Conservation (phyloP, 2,329 filamentous ascomycete genomes). For the Fusarium aywerte region DNA sequence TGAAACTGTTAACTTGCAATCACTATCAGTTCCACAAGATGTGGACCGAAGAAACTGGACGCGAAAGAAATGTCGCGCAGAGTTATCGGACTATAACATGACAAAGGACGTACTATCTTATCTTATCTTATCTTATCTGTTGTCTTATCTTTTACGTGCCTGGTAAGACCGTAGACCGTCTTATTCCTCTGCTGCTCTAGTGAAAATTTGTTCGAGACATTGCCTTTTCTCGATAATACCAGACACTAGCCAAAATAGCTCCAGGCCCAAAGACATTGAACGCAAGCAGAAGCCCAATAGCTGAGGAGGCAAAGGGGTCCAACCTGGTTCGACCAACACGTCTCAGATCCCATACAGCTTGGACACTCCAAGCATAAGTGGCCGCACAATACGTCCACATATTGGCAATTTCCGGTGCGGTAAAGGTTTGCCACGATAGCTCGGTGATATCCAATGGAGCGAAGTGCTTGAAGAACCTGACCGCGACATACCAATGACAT, state of each 20-base stretch:
- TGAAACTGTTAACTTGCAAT: no score
- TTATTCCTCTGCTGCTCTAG: background rate
- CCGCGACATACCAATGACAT: background rate
- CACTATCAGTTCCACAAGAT: no score
- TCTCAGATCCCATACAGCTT: background rate
- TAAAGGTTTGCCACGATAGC: background rate
- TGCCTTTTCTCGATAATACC: background rate
- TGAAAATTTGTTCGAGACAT: background rate
- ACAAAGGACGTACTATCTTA: no score
- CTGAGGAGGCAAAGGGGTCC: background rate
- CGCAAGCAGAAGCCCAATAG: background rate
- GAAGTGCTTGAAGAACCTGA: background rate
- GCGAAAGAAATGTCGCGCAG: background rate
- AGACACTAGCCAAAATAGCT: background rate
- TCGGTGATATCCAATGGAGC: background rate
- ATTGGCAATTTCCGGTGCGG: rapidly evolving
- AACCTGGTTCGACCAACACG: background rate
- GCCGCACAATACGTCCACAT: background rate
- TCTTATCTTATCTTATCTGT: background rate
- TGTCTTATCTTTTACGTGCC: no score
- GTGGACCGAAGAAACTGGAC: no score
- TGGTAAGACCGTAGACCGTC: no score
- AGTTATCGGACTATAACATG: background rate
- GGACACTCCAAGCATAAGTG: background rate
- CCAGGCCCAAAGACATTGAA: background rate